Conservation (phyloP, 2,329 filamentous ascomycete genomes). For the Chaetomium sp. region DNA sequence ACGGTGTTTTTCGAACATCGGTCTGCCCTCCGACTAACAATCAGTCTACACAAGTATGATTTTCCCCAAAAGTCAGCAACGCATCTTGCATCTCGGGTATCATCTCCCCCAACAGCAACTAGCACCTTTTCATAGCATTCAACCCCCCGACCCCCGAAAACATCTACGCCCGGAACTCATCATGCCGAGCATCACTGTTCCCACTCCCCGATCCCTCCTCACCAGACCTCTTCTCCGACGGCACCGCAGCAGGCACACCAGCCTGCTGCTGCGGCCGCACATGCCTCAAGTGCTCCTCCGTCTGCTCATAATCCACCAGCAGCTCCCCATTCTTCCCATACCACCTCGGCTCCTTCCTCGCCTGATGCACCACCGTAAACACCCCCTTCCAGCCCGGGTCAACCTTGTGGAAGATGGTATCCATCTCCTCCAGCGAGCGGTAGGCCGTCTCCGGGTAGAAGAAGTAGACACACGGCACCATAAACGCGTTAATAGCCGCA, state of each 20-base stretch:
- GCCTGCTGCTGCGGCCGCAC: not conserved
- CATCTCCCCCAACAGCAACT: not conserved
- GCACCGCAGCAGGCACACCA: not conserved
- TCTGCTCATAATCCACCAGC: conserved; percentile 40
- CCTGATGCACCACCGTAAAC: conserved; percentile 37
- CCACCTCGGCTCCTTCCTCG: conserved; percentile 43
- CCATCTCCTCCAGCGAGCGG: conserved; percentile 60
- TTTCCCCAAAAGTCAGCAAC: too few species aligned
- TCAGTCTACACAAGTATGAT: too few species aligned
- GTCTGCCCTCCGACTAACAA: too few species aligned
- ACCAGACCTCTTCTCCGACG: not conserved
- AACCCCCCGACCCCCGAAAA: not conserved
- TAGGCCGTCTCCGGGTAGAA: conserved; percentile 61
- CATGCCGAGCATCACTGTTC: not conserved
- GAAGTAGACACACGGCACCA: conserved; percentile 52
- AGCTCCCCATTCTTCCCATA: conserved; percentile 56
- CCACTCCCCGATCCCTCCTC: not conserved
- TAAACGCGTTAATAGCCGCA: conserved; percentile 56
- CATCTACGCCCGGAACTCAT: not conserved
- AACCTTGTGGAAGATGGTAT: conserved; percentile 55
- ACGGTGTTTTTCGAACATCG: too few species aligned
- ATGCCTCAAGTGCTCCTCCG: conserved; percentile 20
- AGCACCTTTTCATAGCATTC: not conserved
- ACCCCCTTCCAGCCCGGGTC: conserved; percentile 33
- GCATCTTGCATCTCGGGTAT: too few species aligned